Base-by-base conservation (phyloP, 2,329 filamentous ascomycete genomes). In the Metarhizium rileyi region DNA sequence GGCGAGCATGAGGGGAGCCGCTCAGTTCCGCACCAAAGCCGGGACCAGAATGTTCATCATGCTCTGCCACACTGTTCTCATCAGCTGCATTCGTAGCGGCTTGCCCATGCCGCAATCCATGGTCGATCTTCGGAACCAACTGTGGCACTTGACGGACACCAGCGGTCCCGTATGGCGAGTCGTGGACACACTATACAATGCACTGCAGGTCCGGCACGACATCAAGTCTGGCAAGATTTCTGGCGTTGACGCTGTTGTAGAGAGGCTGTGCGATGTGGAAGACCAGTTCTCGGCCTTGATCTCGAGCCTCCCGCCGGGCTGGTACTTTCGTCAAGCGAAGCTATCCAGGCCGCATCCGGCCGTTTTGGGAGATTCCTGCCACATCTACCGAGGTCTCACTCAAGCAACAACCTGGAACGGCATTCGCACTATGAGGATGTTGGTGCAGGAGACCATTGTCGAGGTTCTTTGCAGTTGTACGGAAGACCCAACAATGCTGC, bases 21-120 rank as follows among this genome's bases (percentile, higher is more conserved):
- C 62, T 3, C 75, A 77, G 51, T 72, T 79, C 54, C 60, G 57
- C 36, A 73, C 70, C 10, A 61, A 61, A 40, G 69, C 69, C 2
- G 75, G 76, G 3, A 63, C 68, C 35, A 66, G 71, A 49, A 74
- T 80, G 72, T 79, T 80, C 56, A 65, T 73, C 49, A 76, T 78
- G 70, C 66, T 78, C 27, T 74, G 68, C 28, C 70, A 77, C 49
- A 72, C 69, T 48, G 67, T 76, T 30, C 64, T 77, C 51, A 71
- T 78, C 52, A 74, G 70, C 55, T 78, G 75, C 57, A 68, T 77
- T 25, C 74, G 77, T 53, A 69, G 68, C 46, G 69, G 70, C 30
- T 60, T 71, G 26, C 68, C 72, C 12, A 70, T 78, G 64, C 76
- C 76, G 4, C 56, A 66, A n/a, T 60, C 67, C 30, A 64, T 80